A percentile compares a stretch with the other conserved stretches of the same genome.
These are phyloP conservation scores for Drechslerella coelobrocha DNA, from an alignment of 2,329 filamentous ascomycete species.

Conservation along the genomic window DNA sequence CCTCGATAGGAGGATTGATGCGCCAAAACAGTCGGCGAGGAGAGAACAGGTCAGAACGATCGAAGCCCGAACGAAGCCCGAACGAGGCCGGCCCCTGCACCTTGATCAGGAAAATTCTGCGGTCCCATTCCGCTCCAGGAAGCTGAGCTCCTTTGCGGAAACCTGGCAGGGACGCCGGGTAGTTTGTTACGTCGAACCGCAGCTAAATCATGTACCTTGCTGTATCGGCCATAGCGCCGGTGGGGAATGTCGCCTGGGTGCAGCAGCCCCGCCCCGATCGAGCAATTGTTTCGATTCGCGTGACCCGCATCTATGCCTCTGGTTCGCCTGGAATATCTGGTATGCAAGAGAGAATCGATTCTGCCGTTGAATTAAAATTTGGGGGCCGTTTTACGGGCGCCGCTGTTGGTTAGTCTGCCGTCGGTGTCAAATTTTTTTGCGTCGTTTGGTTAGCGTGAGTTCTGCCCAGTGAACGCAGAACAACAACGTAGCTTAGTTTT, in stretches of 20 bases:
- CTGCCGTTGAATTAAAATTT: too few relatives aligned
- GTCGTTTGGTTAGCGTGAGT: too few relatives aligned
- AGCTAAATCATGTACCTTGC: conserved; percentile 29
- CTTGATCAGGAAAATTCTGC: conserved; percentile 38
- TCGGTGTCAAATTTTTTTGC: too few relatives aligned
- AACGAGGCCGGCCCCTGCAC: not conserved
- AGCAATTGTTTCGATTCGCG: conserved; percentile 23
- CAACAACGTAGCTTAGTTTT: too few relatives aligned
- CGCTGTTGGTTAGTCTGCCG: too few relatives aligned
- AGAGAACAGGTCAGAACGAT: not conserved
- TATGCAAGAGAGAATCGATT: not conserved
- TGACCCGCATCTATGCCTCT: conserved; percentile 15
- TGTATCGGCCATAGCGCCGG: conserved; percentile 36
- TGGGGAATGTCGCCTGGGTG: conserved; percentile 31
- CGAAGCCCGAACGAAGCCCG: not conserved
- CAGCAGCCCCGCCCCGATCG: conserved; percentile 38
- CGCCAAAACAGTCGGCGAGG: not conserved
- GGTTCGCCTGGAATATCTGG: not conserved
- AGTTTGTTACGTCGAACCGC: not conserved
- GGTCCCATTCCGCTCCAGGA: conserved; percentile 20
- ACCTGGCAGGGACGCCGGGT: conserved; percentile 11
- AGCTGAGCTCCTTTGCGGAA: conserved; percentile 39
- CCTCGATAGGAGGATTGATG: not conserved
- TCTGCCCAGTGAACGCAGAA: too few relatives aligned
- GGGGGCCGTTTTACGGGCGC: too few relatives aligned